Percentiles rank a stretch among this genome's conserved stretches.
Evolutionary conservation across 2,329 filamentous ascomycete genomes (phyloP).

Genomic region (Albifimbria verrucaria): DNA sequence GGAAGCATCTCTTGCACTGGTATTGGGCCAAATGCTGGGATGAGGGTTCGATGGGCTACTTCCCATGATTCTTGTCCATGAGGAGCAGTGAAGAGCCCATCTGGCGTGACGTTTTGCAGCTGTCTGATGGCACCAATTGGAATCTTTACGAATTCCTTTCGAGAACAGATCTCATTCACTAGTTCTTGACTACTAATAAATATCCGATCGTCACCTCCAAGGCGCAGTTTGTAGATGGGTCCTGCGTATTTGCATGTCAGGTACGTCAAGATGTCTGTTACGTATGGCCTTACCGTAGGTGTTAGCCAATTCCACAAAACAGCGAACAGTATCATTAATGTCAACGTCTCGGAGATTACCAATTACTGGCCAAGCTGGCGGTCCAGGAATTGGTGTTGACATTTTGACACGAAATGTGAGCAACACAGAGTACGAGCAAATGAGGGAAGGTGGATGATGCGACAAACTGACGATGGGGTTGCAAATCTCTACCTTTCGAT

Average conservation of each 20-base stretch:
- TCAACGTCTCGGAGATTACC: conserved; percentile 2
- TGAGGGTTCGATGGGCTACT: not conserved
- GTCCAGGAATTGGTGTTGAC: conserved; percentile 2
- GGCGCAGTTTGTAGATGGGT: not conserved
- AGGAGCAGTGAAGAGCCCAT: conserved; percentile 2
- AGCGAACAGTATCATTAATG: not conserved
- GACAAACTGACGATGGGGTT: no score
- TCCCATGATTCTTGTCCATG: not conserved
- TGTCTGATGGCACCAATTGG: not conserved
- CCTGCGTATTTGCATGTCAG: not conserved
- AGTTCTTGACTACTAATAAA: not conserved
- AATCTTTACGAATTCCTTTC: conserved; percentile 2
- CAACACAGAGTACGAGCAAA: no score
- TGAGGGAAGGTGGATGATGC: no score
- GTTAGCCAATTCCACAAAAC: not conserved
- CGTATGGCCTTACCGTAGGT: not conserved
- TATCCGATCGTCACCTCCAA: not conserved
- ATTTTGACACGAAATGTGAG: no score
- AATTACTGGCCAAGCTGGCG: not conserved
- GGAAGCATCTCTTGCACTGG: not conserved
- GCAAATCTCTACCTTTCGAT: no score
- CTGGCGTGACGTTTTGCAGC: not conserved
- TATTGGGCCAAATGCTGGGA: not conserved
- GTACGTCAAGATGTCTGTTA: not conserved
- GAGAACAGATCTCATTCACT: not conserved